Evolutionary conservation across 2,329 filamentous ascomycete species (phyloP).

Genomic region (Colletotrichum brevisporum): DNA sequence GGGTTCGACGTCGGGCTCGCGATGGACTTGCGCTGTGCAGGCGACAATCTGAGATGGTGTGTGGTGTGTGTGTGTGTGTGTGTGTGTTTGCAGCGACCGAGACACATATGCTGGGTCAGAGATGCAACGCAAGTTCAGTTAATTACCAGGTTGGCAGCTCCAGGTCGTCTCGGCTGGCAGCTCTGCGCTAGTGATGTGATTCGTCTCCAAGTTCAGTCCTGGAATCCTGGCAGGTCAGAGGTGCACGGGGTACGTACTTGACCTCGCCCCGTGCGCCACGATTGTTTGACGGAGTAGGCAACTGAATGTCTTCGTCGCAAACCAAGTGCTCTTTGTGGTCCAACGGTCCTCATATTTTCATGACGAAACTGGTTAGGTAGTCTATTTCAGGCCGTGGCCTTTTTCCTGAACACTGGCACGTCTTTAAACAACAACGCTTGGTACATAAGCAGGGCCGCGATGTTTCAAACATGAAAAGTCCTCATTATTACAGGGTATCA

Average conservation of each 20-base stretch:
- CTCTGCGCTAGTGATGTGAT: slow-evolving; percentile 40
- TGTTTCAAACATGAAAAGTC: no score
- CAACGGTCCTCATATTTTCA: background rate
- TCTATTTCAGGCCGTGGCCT: no score
- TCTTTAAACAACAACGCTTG: no score
- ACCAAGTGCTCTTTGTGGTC: background rate
- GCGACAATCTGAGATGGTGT: background rate
- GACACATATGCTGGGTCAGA: slow-evolving; percentile 34
- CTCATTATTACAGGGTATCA: no score
- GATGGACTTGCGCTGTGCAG: slow-evolving; percentile 1
- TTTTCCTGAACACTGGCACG: no score
- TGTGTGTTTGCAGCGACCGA: slow-evolving; percentile 10
- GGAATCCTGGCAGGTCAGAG: slow-evolving; percentile 7
- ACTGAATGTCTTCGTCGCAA: background rate
- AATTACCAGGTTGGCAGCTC: slow-evolving; percentile 40
- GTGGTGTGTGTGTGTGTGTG: slow-evolving; percentile 5
- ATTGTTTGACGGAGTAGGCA: background rate
- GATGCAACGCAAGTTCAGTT: slow-evolving; percentile 28
- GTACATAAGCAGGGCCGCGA: no score
- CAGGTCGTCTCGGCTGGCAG: slow-evolving; percentile 33
- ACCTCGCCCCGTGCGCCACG: slow-evolving; percentile 9
- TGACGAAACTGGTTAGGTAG: background rate
- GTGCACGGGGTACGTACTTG: slow-evolving; percentile 22
- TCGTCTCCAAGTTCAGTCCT: slow-evolving; percentile 14
- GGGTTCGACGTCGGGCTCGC: background rate